Evolutionary conservation across 371 early-diverging fungal species (phyloP).

Genomic region (Aphelidium insulamus): DNA sequence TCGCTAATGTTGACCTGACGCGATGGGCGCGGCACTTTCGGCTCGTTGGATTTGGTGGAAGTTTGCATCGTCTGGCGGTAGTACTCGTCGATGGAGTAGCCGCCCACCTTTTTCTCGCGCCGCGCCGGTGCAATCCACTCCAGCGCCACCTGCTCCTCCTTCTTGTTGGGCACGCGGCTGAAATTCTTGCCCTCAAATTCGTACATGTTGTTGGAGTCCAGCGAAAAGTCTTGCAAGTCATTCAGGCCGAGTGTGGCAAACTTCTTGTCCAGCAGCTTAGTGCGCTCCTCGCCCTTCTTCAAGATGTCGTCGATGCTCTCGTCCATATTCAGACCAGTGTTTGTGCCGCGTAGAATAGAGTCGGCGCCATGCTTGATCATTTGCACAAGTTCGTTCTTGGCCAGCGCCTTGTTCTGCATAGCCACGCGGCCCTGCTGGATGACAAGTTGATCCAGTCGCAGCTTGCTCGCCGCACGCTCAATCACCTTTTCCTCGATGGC

Average conservation of each 20-base stretch:
- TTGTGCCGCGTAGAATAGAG: conserved; percentile 42
- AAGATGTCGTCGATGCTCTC: conserved; percentile 78
- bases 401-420: conserved; percentile 19
- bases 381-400: conserved; percentile 64
- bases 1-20: conserved; percentile 42
- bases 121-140: conserved; percentile 74
- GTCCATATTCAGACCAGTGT: conserved; percentile 12
- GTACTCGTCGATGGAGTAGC: conserved; percentile 70
- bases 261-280: conserved; percentile 62
- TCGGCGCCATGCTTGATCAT: conserved; percentile 97
- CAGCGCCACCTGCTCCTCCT: conserved; percentile 7
- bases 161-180: conserved; percentile 12
- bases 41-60: conserved; percentile 20
- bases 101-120: conserved; percentile 62
- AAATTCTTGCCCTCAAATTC: conserved; percentile 95
- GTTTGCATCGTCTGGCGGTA: conserved; percentile 53
- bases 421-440: conserved; percentile 76
- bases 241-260: conserved; percentile 69
- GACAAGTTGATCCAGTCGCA: conserved; percentile 91
- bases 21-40: conserved; percentile 32
- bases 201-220: conserved; percentile 44
- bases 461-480: conserved; percentile 87
- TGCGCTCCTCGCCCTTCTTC: conserved; percentile 69
- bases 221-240: conserved; percentile 64
- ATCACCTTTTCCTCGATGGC: conserved; percentile 96